Evolutionary conservation across 2,329 filamentous ascomycete species (phyloP), one percentile per base, ranked within the genome.

Genomic region (Penicillium sp.): DNA sequence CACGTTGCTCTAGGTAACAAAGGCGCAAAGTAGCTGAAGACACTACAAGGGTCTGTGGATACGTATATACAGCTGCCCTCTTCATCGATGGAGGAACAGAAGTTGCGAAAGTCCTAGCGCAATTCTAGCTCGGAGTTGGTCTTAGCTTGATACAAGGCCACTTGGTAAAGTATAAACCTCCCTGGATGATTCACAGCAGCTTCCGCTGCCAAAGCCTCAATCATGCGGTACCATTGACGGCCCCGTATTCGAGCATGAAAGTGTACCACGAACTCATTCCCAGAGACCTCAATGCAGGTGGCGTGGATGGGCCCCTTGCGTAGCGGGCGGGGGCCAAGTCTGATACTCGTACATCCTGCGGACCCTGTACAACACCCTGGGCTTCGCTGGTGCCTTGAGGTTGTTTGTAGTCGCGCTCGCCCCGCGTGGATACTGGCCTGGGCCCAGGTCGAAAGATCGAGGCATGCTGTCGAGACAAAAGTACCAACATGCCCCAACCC

Each of bases 251-350:
- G 12, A n/a, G 5, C 2, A 39, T 39, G 34, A 6, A 27, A 6
- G 21, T 18, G 8, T 27, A 10, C 37, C 37, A 18, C 24, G 6
- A 42, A 29, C 24, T 29, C 39, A 29, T 18, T 20, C 29, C 17
- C 3, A 33, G 24, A 27, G 7, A 3, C 33, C 13, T 24, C 32
- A 26, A n/a, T 15, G 23, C 26, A n/a, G 18, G 49, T 55, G 39
- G 52, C 49, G 24, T 40, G 12, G 17, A 27, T n/a, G 44, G 23
- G 30, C 34, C 49, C 52, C 52, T 55, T 55, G 52, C 52, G 49
- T 49, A 29, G 21, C 5, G 17, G 12, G 24, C 43, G 32, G 44
- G 49, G 49, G 34, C 20, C 15, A 26, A 52, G 44, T 32, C 47
- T 30, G 23, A 40, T 37, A 48, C 23, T 46, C 33, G 29, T 15